phyloP scores from a whole-genome alignment of 2,329 filamentous ascomycete genomes.

The Colletotrichum camelliae region DNA sequence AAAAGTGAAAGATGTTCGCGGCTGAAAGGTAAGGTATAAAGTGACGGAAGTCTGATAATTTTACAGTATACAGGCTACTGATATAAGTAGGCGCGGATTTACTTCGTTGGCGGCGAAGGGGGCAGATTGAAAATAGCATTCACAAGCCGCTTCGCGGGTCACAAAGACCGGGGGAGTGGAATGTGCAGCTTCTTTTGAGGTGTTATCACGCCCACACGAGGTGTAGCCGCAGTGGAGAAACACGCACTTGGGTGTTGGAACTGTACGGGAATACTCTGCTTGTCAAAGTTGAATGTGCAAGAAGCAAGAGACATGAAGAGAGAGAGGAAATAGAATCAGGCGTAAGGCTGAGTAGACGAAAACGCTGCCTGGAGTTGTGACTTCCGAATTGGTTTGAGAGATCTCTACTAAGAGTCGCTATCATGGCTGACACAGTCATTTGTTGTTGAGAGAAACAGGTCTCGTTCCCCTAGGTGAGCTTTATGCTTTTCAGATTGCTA shows the following conservation, averaged over 20 bases:
- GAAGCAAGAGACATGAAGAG: neutral
- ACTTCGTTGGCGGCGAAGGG: neutral
- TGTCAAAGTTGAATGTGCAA: neutral
- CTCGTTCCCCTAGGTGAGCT: neutral
- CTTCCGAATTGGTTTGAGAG: neutral
- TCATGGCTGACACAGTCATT: no score
- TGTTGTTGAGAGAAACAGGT: neutral
- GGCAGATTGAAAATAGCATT: neutral
- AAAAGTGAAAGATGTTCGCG: neutral
- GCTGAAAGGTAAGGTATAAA: neutral
- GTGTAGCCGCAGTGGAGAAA: rapidly evolving
- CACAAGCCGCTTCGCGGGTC: no score
- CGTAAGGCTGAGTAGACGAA: neutral
- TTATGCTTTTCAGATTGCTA: neutral
- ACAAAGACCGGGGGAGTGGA: rapidly evolving
- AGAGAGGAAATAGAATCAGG: neutral
- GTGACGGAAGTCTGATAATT: neutral
- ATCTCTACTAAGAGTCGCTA: neutral
- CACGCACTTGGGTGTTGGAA: neutral
- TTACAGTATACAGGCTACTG: rapidly evolving
- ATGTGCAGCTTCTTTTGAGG: neutral
- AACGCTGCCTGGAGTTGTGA: neutral
- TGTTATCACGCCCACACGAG: rapidly evolving
- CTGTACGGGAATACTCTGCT: rapidly evolving
- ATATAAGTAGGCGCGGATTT: neutral